Evolutionary conservation across 1,139 yeast species (phyloP).

Genomic region (Wickerhamiella infanticola): DNA sequence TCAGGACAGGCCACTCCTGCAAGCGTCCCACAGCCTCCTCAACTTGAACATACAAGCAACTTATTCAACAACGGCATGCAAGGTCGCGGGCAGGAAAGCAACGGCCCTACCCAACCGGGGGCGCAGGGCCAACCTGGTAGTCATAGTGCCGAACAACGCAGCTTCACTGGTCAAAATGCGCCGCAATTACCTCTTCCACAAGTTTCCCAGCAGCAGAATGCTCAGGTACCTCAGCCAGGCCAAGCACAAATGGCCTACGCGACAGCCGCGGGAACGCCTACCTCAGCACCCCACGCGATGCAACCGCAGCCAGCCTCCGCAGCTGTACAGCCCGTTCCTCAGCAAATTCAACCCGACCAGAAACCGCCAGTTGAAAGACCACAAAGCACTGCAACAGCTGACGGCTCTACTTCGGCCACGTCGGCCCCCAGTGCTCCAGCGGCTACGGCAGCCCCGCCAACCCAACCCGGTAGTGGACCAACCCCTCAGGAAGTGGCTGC

Average conservation of each 20-base stretch:
- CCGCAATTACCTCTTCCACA: neutral
- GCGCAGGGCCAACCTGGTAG: neutral
- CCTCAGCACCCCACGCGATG: constrained; percentile 14
- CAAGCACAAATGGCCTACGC: constrained; percentile 12
- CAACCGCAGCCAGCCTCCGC: constrained; percentile 15
- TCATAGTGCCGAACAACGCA: constrained; percentile 3
- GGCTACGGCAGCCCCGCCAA: constrained; percentile 11
- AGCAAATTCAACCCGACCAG: constrained; percentile 15
- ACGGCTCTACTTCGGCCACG: neutral
- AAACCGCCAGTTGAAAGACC: constrained; percentile 8
- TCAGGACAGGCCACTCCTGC: neutral
- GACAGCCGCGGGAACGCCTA: constrained; percentile 17
- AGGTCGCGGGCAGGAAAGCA: neutral
- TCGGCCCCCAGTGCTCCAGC: constrained; percentile 11
- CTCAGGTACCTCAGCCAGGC: neutral
- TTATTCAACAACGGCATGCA: constrained; percentile 5
- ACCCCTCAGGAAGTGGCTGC: constrained; percentile 9
- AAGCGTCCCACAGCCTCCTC: constrained; percentile 3
- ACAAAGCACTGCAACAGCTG: constrained; percentile 1
- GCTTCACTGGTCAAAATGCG: constrained; percentile 6
- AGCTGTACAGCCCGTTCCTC: constrained; percentile 15
- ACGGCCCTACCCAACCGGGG: constrained; percentile 9
- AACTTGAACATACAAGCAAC: constrained; percentile 5
- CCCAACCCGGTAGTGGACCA: constrained; percentile 11
- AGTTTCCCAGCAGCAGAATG: constrained; percentile 2